Evolutionary conservation across 1,284 basidiomycete species (phyloP), one percentile per base, ranked within the genome.

Genomic region (Irpex lacteus): DNA sequence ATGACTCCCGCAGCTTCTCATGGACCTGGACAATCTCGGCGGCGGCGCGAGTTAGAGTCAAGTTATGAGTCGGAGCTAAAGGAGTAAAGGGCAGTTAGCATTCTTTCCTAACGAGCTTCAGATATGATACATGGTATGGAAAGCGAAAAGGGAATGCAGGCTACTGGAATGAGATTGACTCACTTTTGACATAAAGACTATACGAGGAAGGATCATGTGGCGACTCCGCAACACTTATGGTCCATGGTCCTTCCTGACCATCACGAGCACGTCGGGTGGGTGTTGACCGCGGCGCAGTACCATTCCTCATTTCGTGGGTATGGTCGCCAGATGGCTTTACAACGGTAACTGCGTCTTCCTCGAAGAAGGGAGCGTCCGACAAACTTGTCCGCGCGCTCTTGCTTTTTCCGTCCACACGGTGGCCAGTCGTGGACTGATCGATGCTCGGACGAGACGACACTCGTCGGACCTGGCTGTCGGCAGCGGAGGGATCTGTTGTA

Each of bases 51-150:
- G 89, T 92, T 65, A 95, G 86, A 50, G 93, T 95, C 63, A 95
- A 82, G 79, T 95, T 93, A 80, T 95, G 93, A 34, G 91, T 95
- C 36, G 92, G 89, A 13, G 92, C 93, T 91, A 78, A 50, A 64
- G 63, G 26, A 65, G 66, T 62, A 72, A 66, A 67, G 72, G 65
- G 11, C 8, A 71, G 72, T 69, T 71, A 75, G 62, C 53, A 63
- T 21, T 8, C 15, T 8, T n/a, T 8, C 50, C 50, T 19, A 64
- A 66, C 65, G 55, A 8, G 50, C 8, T 18, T 9, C 50, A 6
- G 50, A 18, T 47, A 54, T 53, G 65, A 40, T 2, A 5, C 40
- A 11, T 44, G 36, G 19, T 36, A 63, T 57, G 37, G 26, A 19
- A 11, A 18, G 4, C 8, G n/a, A 15, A 26, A 52, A 26, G 37